phyloP scores from a whole-genome alignment of 2,329 filamentous ascomycete genomes.

The Ceratocystis lukuohia region DNA sequence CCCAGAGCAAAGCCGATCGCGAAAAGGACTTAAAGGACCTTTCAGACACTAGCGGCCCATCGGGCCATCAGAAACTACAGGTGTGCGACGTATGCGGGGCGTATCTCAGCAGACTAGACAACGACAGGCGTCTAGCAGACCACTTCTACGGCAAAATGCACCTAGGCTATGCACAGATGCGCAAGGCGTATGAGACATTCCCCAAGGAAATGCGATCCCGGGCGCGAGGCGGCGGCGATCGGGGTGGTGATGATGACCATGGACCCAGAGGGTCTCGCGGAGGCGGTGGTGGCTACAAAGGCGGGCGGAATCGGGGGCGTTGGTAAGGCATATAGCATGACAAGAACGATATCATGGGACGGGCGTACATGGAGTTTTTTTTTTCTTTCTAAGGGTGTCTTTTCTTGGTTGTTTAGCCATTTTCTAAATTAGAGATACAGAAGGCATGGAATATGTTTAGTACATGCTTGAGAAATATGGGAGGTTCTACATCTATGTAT shows the following conservation, averaged over 20 bases:
- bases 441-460: not conserved
- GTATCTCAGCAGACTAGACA: conserved; percentile 82
- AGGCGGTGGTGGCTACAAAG: conserved; percentile 35
- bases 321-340: conserved; percentile 27
- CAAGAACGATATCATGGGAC: not conserved
- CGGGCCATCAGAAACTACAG: conserved; percentile 92
- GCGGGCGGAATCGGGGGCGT: conserved; percentile 37
- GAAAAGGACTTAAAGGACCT: conserved; percentile 83
- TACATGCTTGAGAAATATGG: not conserved
- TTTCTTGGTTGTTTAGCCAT: not conserved
- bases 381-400: not conserved
- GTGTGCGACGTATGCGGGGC: conserved; percentile 98
- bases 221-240: conserved; percentile 36
- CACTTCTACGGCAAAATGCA: conserved; percentile 99
- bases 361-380: conserved; percentile 7
- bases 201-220: conserved; percentile 73
- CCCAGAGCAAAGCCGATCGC: conserved; percentile 66
- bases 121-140: conserved; percentile 83
- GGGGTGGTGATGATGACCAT: conserved; percentile 37
- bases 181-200: conserved; percentile 79
- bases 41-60: conserved; percentile 81
- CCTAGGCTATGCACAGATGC: conserved; percentile 93
- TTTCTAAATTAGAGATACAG: not conserved
- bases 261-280: conserved; percentile 35
- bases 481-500: no score